Conservation (phyloP, 2,329 filamentous ascomycete genomes). For the Elsinoe batatas region DNA sequence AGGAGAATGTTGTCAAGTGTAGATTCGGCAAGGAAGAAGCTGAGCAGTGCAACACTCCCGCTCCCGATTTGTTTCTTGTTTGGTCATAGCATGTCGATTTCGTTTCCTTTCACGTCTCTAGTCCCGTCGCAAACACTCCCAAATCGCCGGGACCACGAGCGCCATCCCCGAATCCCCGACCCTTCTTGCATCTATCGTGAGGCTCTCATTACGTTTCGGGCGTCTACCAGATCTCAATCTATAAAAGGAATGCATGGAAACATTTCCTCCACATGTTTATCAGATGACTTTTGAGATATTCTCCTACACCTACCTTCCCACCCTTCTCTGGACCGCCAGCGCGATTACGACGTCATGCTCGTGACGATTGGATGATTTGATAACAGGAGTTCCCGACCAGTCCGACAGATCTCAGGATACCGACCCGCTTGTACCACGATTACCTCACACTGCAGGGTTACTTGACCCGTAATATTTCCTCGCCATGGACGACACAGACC, state of each 20-base stretch:
- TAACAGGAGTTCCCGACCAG: constrained; percentile 1
- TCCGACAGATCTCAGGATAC: neutral
- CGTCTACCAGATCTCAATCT: constrained; percentile 9
- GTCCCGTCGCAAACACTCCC: constrained; percentile 1
- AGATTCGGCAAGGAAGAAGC: neutral
- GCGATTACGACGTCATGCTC: neutral
- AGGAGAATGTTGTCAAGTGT: neutral
- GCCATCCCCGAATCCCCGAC: constrained; percentile 2
- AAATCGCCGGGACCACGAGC: neutral
- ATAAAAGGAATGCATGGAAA: neutral
- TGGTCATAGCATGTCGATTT: neutral
- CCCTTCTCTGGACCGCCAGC: neutral
- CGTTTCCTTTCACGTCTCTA: neutral
- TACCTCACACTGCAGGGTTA: constrained; percentile 8
- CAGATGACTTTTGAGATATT: neutral
- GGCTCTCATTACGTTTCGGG: constrained; percentile 10
- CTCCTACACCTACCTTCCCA: neutral
- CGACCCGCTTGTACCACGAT: neutral
- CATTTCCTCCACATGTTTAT: constrained; percentile 1
- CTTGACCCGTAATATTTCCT: neutral
- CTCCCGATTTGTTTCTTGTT: constrained; percentile 4
- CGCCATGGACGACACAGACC: constrained; percentile 22
- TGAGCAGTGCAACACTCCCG: neutral
- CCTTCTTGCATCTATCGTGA: constrained; percentile 9
- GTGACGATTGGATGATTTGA: constrained; percentile 7